A percentile compares a stretch with the other conserved stretches of the same genome.
Conservation (phyloP, 768 basidiomycete genomes). For the Rhodotorula babjevae region DNA sequence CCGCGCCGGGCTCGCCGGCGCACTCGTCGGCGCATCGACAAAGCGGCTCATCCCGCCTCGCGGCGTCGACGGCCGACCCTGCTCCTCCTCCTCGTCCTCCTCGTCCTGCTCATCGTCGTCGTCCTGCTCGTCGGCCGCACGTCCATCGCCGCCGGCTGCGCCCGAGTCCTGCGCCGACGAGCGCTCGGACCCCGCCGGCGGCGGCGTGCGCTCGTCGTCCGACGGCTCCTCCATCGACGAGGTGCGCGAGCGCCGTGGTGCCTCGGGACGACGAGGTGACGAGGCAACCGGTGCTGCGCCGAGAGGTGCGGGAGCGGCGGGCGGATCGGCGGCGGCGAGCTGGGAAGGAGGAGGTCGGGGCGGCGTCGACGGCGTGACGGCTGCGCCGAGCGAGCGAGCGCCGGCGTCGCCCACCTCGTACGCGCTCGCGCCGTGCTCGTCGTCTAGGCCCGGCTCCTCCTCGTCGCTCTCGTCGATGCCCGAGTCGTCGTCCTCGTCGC, state of each 20-base stretch:
- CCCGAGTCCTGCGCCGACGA: no score
- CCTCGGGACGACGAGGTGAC: background rate
- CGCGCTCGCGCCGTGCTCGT: background rate
- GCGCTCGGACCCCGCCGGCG: background rate
- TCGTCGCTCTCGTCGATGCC: conserved; percentile 19
- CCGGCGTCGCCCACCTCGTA: background rate
- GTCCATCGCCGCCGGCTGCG: background rate
- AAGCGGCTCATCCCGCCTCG: background rate
- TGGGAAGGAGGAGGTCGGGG: background rate
- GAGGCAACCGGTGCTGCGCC: no score
- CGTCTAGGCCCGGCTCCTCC: conserved; percentile 6
- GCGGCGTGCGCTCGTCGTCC: background rate
- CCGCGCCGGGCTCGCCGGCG: conserved; percentile 11
- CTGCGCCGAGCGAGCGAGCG: background rate
- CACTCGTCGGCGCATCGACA: conserved; percentile 24
- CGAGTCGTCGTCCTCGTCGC: conserved; percentile 37
- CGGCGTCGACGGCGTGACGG: background rate
- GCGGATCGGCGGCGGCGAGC: background rate
- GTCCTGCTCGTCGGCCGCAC: background rate
- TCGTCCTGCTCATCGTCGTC: background rate
- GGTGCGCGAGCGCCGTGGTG: conserved; percentile 9
- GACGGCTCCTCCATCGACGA: conserved; percentile 11
- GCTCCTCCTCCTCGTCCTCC: background rate
- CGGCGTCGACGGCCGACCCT: background rate
- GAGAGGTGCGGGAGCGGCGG: background rate